Base-by-base conservation (phyloP, 2,329 filamentous ascomycete species). In the Penicillium sp. region DNA sequence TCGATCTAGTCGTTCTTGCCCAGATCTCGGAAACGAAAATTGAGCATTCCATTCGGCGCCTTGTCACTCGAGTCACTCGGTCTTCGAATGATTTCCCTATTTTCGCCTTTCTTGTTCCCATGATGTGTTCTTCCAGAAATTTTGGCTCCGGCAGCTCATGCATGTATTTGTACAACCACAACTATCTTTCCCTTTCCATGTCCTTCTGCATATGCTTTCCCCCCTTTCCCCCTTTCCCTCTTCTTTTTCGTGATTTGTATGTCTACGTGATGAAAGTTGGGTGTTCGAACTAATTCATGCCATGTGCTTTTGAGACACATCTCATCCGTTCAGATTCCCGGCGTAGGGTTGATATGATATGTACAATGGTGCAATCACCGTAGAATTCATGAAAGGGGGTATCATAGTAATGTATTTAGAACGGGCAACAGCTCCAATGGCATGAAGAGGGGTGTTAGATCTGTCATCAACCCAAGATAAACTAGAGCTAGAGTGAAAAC, bases 151-250 rank as follows among this genome's bases (percentile, higher is more conserved):
- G 60, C 62, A 63, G 62, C 58, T 63, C 55, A 56, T 68, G 65
- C 66, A 58, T 68, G 66, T 68, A 68, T 62, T 66, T 68, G 62
- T 68, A 69, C 60, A 65, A 63, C 56, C 54, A 56, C 53, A 60
- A 56, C 51, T 49, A 54, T 56, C 57, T 58, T 48, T 53, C 47
- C 52, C 50, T 55, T 53, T 58, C 47, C 24, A 49, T 53, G 44
- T 44, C 32, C 44, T 48, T 18, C 33, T 46, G 49, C 52, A 53
- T 54, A 49, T 29, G 28, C 27, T 56, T 55, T 50, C 54, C 52
- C 38, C 44, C 48, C 27, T 56, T 55, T 50, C 54, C 52, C 38
- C 44, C 48, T n/a, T 49, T 20, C 54, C 46, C 47, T 49, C 37
- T 46, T 52, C 45, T 37, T 25, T 25, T 49, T 53, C 38, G 47